These are phyloP conservation scores for Laguncularia racemosa DNA, from an alignment of 345 rosid genomes.

Conservation along the genomic window DNA sequence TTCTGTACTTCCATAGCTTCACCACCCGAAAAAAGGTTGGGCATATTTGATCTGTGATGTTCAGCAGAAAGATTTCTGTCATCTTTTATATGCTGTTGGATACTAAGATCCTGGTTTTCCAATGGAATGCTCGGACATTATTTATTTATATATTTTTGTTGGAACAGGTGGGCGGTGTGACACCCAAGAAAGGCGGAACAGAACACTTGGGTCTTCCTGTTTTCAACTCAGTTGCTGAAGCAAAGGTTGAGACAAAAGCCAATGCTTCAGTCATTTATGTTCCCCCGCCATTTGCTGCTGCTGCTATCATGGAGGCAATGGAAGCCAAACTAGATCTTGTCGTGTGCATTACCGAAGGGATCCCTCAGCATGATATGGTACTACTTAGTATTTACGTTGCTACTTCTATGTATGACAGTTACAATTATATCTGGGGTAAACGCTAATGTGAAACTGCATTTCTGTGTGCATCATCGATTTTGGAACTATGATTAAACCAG, in stretches of 20 bases:
- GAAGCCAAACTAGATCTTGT: constrained; percentile 87
- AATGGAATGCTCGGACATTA: background rate
- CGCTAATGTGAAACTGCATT: too few species aligned
- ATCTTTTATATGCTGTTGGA: background rate
- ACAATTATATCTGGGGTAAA: too few species aligned
- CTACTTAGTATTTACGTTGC: background rate
- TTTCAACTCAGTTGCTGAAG: constrained; percentile 89
- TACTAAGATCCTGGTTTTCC: background rate
- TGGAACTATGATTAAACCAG: too few species aligned
- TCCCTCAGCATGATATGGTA: constrained; percentile 99
- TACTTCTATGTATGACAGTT: background rate
- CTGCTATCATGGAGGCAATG: constrained; percentile 92
- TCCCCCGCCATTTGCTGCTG: constrained; percentile 96
- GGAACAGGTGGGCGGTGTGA: constrained; percentile 87
- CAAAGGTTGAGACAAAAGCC: constrained; percentile 88
- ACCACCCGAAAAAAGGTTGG: too few species aligned
- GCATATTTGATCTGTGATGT: too few species aligned
- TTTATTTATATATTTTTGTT: background rate
- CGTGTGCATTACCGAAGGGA: constrained; percentile 93
- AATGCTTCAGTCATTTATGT: constrained; percentile 95
- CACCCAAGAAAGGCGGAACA: constrained; percentile 97
- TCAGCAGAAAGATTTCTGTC: too few species aligned
- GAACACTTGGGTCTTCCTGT: constrained; percentile 96
- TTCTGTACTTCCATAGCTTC: too few species aligned
- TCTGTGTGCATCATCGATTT: too few species aligned